Evolutionary conservation across 805 yeast species (phyloP).

Genomic region (Ogataea glucozyma): DNA sequence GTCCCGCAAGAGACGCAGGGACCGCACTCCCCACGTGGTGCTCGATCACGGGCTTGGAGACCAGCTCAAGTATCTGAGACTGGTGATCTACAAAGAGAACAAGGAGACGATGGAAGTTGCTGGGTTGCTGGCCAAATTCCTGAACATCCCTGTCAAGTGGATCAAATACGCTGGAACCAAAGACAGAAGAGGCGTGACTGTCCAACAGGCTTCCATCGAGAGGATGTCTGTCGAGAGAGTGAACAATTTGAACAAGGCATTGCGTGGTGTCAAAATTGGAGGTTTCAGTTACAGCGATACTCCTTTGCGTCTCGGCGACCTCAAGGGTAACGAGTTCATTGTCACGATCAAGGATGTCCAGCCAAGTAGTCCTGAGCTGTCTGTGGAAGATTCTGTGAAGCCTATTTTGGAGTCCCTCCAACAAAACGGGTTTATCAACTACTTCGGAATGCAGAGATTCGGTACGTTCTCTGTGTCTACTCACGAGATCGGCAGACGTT

Average conservation of each 20-base stretch:
- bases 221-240: constrained; percentile 74
- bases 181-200: constrained; percentile 94
- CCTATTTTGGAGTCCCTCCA: constrained; percentile 58
- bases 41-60: constrained; percentile 76
- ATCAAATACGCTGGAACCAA: constrained; percentile 93
- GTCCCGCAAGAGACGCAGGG: constrained; percentile 33
- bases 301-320: constrained; percentile 74
- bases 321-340: constrained; percentile 84
- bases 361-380: constrained; percentile 33
- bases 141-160: constrained; percentile 69
- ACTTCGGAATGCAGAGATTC: constrained; percentile 97
- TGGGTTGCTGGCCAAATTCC: constrained; percentile 64
- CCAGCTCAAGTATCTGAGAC: constrained; percentile 65
- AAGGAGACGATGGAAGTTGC: constrained; percentile 98
- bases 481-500: constrained; percentile 74
- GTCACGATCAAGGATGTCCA: constrained; percentile 80
- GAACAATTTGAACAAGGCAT: constrained; percentile 69
- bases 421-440: constrained; percentile 81
- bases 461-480: constrained; percentile 95
- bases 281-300: constrained; percentile 66
- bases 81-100: constrained; percentile 87
- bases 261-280: constrained; percentile 80
- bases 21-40: constrained; percentile 41
- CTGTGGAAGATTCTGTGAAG: constrained; percentile 48
- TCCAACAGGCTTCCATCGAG: constrained; percentile 73